Percentiles rank a stretch among this genome's conserved stretches.
Conservation (phyloP, 768 basidiomycete species). For the Lactarius evosmus region DNA sequence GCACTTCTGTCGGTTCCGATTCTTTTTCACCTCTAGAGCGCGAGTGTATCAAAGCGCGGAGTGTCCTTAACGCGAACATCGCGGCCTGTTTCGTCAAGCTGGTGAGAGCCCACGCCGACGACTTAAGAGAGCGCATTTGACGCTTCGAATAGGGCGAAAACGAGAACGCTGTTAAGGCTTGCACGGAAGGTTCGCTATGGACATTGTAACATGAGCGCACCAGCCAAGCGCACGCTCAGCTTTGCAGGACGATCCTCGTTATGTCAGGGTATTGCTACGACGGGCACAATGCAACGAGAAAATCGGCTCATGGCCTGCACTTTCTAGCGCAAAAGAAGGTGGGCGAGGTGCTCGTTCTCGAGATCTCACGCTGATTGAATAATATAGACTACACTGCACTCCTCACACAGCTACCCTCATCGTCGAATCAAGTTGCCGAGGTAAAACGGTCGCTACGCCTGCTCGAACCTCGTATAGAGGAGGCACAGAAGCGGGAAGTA, state of each 20-base stretch:
- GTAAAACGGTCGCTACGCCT: conserved; percentile 47
- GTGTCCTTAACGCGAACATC: conserved; percentile 82
- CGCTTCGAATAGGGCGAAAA: conserved; percentile 19
- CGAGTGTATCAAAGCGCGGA: conserved; percentile 56
- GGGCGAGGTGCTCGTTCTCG: conserved; percentile 5
- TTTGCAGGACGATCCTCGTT: conserved; percentile 78
- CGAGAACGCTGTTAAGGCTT: conserved; percentile 28
- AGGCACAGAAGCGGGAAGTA: conserved; percentile 81
- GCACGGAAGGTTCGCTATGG: conserved; percentile 24
- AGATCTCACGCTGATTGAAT: background rate
- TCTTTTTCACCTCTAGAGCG: conserved; percentile 36
- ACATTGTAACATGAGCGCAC: conserved; percentile 1
- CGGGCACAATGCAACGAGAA: conserved; percentile 84
- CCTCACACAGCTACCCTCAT: conserved; percentile 56
- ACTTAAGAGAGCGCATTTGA: background rate
- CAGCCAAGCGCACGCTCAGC: conserved; percentile 45
- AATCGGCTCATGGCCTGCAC: conserved; percentile 77
- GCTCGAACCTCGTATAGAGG: conserved; percentile 67
- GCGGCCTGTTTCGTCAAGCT: conserved; percentile 81
- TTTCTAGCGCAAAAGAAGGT: conserved; percentile 86
- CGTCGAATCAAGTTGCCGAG: conserved; percentile 48
- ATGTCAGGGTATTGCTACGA: conserved; percentile 84
- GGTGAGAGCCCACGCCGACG: conserved; percentile 42
- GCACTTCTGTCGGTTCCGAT: conserved; percentile 28
- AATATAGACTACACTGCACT: conserved; percentile 72